phyloP scores from a whole-genome alignment of 495 filamentous ascomycete species.

The Achaetomiella virescens region DNA sequence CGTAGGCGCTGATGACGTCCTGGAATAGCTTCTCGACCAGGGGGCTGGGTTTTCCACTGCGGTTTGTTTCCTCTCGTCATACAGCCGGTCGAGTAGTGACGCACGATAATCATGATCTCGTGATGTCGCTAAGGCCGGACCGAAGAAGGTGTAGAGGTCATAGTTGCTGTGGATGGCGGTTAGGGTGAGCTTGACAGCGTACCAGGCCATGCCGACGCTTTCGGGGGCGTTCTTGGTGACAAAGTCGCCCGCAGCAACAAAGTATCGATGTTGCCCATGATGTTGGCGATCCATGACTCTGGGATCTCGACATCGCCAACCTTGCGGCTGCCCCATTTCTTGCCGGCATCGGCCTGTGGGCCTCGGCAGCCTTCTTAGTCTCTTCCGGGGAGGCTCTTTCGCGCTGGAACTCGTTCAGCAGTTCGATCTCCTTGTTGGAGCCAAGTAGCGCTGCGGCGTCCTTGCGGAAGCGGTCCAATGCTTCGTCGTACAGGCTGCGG shows the following conservation, averaged over 20 bases:
- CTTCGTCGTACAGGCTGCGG: conserved; percentile 21
- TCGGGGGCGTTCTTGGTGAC: conserved; percentile 22
- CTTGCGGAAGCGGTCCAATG: conserved; percentile 17
- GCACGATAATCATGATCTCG: conserved; percentile 29
- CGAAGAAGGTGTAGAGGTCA: conserved; percentile 28
- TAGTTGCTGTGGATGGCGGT: conserved; percentile 28
- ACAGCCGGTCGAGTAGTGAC: conserved; percentile 26
- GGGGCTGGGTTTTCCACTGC: conserved; percentile 19
- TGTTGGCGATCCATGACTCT: conserved; percentile 21
- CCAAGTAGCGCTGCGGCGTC: conserved; percentile 5
- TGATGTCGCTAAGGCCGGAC: conserved; percentile 24
- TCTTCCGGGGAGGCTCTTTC: conserved; percentile 16
- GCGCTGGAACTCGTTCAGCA: conserved; percentile 19
- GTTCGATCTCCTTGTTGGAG: conserved; percentile 15
- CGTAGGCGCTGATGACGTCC: conserved; percentile 19
- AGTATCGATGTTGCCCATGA: conserved; percentile 25
- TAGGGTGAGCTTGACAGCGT: conserved; percentile 23
- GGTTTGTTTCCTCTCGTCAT: conserved; percentile 20
- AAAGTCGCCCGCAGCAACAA: conserved; percentile 21
- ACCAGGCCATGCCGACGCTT: conserved; percentile 27
- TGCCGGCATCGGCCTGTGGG: conserved; percentile 10
- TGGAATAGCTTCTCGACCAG: conserved; percentile 27
- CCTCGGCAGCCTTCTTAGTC: conserved; percentile 18
- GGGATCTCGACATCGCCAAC: conserved; percentile 21
- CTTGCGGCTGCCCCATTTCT: conserved; percentile 22